Evolutionary conservation across 495 filamentous ascomycete genomes (phyloP), one percentile per base, ranked within the genome.

Genomic region (Neurospora sp.): DNA sequence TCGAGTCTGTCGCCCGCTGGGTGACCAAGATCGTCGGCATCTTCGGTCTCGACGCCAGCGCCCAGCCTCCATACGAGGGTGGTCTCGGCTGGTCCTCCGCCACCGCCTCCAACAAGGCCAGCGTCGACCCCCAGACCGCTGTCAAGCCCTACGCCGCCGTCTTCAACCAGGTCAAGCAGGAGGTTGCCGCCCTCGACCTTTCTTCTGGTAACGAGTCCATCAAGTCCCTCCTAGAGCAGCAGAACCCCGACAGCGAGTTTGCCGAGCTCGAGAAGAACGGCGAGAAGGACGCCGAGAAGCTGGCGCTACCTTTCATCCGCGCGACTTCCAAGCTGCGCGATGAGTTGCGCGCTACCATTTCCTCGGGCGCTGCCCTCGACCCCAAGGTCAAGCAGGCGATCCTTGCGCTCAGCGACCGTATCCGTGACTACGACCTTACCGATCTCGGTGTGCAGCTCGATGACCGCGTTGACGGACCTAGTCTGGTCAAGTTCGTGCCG

Each of bases 401-500:
- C 16, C 85, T 94, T 7, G 74, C 85, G 0, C 87, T 97, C 65
- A 94, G 91, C 75, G 95, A 97, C 77, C 85, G 87, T 6, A 86
- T 98, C 68, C 91, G 95, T 37, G 91, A 98, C 76, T 82, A 88
- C 37, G 89, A 93, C 70, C 89, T 98, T 39, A 93, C 91, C 70
- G 86, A 93, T 68, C 83, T 94, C 0, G 93, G 90, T 22, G 89
- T 98, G 31, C 94, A 96, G 74, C 90, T 98, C 11, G 95, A 98
- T 77, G 95, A 98, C 77, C 89, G 93, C 18, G 74, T 77, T 14
- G 85, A 85, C 41, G 85, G 86, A 73, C 90, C 91, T 0, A 93
- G 95, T 18, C 83, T 98, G 2, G 88, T 98, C 74, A 93, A 94
- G 71, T 94, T 93, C n/a, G 86, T 96, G 14, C 86, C 87, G 0